Evolutionary conservation across 2,329 filamentous ascomycete genomes (phyloP), one percentile per base, ranked within the genome.

Genomic region (Diaporthe velutina): DNA sequence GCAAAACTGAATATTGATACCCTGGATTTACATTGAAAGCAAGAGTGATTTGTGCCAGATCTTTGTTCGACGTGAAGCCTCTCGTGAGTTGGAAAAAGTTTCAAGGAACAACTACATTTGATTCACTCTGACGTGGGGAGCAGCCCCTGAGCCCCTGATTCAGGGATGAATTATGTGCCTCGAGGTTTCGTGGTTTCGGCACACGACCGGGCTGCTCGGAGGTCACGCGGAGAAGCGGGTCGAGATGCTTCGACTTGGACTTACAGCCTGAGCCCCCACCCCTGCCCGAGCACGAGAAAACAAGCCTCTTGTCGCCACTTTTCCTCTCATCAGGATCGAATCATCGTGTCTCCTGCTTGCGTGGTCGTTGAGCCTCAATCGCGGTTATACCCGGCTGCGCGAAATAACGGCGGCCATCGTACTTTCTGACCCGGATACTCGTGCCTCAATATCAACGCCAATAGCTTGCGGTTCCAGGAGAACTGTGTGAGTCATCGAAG

Each of bases 171-270:
- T 35, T 35, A 45, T n/a, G 3, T 48, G 30, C 38, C 2, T 6
- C 10, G 25, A 38, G 22, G 13, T 2, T 13, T 38, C 22, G 22
- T 67, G 45, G 45, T 28, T 67, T 67, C 64, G 64, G 64, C 15
- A 38, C 30, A n/a, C 64, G 64, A 38, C 64, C 64, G 64, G 64
- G 7, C 30, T 52, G 64, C 7, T 67, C 64, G 64, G 64, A 52
- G 33, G 45, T 67, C 19, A 52, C 45, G 45, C 45, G 64, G 64
- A 67, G 64, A 67, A 52, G 64, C 45, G 64, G 64, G 64, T 67
- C 64, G 30, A 67, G 45, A 52, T 52, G 30, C 28, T 67, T 35
- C 5, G 15, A 19, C 58, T 61, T 61, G n/a, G 25, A 28, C 57
- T 60, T 25, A 60, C 35, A 40, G 35, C 35, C 57, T n/a, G 6